Percentiles rank a stretch among this genome's conserved stretches.
These are phyloP conservation scores for Crithidia bombi DNA, from an alignment of 208 protist species.

Conservation along the genomic window DNA sequence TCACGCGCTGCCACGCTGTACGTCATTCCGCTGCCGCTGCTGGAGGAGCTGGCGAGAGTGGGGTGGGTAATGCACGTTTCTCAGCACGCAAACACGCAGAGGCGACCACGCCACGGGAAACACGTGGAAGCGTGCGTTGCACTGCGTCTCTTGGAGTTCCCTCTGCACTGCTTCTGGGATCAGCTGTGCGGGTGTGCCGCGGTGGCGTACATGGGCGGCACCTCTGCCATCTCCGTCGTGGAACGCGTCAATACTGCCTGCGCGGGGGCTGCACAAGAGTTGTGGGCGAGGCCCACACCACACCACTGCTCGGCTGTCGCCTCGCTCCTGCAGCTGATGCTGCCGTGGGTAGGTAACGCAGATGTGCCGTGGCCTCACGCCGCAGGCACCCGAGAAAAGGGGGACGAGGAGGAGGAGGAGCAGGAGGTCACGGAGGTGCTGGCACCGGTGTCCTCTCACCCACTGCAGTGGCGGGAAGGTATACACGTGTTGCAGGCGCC, in stretches of 20 bases:
- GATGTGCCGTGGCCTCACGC: not conserved
- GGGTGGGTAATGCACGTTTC: slow-evolving; percentile 11
- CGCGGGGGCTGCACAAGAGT: not conserved
- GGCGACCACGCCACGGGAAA: no score
- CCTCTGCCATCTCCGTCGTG: slow-evolving; percentile 7
- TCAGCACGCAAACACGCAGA: not conserved
- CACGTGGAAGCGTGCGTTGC: not conserved
- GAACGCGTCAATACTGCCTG: slow-evolving; percentile 5
- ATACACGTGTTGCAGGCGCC: not conserved
- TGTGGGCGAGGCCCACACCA: not conserved
- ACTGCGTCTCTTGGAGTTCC: not conserved
- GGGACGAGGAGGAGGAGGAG: not conserved
- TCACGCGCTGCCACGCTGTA: not conserved
- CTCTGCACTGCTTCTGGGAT: slow-evolving; percentile 21
- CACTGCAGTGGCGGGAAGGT: not conserved
- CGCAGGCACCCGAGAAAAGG: not conserved
- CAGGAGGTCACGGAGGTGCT: slow-evolving; percentile 8
- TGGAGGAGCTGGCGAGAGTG: slow-evolving; percentile 23
- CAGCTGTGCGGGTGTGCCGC: slow-evolving; percentile 22
- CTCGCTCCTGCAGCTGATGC: not conserved
- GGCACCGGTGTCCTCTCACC: slow-evolving; percentile 8
- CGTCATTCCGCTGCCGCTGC: slow-evolving; percentile 9
- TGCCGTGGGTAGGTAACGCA: slow-evolving; percentile 1
- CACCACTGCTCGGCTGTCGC: not conserved
- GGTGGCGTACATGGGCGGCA: not conserved